phyloP scores from a whole-genome alignment of 2,329 filamentous ascomycete species.

The Huntiella savannae region DNA sequence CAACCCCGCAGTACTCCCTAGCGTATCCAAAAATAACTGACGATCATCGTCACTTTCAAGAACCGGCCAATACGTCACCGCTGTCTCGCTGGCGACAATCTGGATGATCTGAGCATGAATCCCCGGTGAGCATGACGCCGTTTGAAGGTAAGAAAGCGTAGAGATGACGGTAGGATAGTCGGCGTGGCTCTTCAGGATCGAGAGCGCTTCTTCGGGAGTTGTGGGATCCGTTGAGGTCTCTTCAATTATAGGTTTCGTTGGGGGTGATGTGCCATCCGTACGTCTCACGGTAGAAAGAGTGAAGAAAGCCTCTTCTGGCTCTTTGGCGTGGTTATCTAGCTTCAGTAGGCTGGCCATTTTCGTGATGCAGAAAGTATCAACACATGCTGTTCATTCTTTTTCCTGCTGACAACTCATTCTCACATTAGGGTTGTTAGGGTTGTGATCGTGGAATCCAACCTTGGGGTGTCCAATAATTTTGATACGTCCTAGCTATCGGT shows the following conservation, averaged over 20 bases:
- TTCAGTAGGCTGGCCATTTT: slow-evolving; percentile 25
- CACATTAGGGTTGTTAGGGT: too few relatives aligned
- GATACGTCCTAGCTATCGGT: too few relatives aligned
- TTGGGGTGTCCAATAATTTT: too few relatives aligned
- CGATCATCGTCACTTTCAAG: slow-evolving; percentile 18
- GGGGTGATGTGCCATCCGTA: not conserved
- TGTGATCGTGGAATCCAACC: too few relatives aligned
- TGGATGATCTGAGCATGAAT: slow-evolving; percentile 43
- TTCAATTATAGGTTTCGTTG: not conserved
- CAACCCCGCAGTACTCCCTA: slow-evolving; percentile 57
- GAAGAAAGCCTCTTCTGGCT: slow-evolving; percentile 19
- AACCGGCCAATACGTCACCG: slow-evolving; percentile 65
- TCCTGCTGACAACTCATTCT: too few relatives aligned
- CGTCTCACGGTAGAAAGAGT: slow-evolving; percentile 12
- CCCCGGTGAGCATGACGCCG: too few relatives aligned
- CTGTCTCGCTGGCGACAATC: slow-evolving; percentile 50
- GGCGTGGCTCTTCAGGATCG: slow-evolving; percentile 41
- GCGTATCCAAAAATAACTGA: slow-evolving; percentile 27
- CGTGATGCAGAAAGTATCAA: too few relatives aligned
- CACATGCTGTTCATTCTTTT: too few relatives aligned
- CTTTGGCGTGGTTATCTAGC: slow-evolving; percentile 28
- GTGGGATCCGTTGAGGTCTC: not conserved
- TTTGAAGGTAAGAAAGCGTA: slow-evolving; percentile 31
- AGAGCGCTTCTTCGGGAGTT: slow-evolving; percentile 34
- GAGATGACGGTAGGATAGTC: slow-evolving; percentile 35